Evolutionary conservation across 2,329 filamentous ascomycete species (phyloP).

Genomic region (Tricladium varicosporioides): DNA sequence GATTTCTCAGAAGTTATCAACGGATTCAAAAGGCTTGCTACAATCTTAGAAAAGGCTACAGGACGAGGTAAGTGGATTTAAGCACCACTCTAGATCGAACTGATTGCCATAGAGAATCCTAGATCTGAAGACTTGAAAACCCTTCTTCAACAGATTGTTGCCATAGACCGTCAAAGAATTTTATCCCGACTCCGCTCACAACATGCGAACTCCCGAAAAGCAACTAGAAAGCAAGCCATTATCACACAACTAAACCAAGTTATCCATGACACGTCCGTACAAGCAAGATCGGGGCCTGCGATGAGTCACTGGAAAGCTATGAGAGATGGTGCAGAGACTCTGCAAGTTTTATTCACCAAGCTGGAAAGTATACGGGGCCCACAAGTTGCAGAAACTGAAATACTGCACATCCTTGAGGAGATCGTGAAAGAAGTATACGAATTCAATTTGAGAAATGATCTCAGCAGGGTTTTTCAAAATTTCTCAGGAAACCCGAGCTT

Average conservation of each 20-base stretch:
- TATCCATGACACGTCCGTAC: slow-evolving; percentile 14
- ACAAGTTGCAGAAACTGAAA: background rate
- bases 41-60: slow-evolving; percentile 21
- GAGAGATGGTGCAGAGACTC: slow-evolving; percentile 4
- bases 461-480: slow-evolving; percentile 9
- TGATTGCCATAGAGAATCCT: background rate
- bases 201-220: slow-evolving; percentile 14
- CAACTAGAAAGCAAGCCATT: slow-evolving; percentile 16
- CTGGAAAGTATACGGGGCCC: slow-evolving; percentile 17
- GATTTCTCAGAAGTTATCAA: slow-evolving; percentile 14
- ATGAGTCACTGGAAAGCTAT: background rate
- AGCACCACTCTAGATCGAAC: background rate
- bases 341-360: slow-evolving; percentile 12
- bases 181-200: slow-evolving; percentile 26
- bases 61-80: slow-evolving; percentile 16
- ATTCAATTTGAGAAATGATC: slow-evolving; percentile 3
- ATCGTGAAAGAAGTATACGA: slow-evolving; percentile 13
- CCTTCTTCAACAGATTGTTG: slow-evolving; percentile 24
- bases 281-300: background rate
- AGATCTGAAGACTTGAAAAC: slow-evolving; percentile 20
- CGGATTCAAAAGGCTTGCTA: slow-evolving; percentile 18
- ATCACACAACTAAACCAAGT: slow-evolving; percentile 14
- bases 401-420: background rate
- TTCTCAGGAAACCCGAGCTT: slow-evolving; percentile 15
- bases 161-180: slow-evolving; percentile 24